Conservation (phyloP, 2,329 filamentous ascomycete genomes). For the Calonectria hongkongensis region DNA sequence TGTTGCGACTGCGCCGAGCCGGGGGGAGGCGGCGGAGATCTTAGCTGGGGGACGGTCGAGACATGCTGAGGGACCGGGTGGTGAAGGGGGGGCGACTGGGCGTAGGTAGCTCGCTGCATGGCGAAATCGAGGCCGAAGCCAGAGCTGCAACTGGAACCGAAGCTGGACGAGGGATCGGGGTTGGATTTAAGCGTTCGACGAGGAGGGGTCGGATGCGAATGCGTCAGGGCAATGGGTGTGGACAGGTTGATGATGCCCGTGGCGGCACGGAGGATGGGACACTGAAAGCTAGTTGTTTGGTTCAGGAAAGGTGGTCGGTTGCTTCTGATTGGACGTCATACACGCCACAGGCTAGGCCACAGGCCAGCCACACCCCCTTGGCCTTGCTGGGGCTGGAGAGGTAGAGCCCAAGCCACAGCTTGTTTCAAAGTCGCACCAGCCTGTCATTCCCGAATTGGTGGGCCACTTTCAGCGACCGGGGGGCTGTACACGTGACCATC, state of each 20-base stretch:
- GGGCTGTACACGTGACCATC: slow-evolving; percentile 48
- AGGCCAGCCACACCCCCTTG: background rate
- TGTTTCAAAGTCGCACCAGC: slow-evolving; percentile 11
- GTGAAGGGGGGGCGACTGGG: slow-evolving; percentile 93
- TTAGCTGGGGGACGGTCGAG: slow-evolving; percentile 96
- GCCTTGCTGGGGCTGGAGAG: background rate
- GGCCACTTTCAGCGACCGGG: background rate
- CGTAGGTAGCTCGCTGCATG: slow-evolving; percentile 92
- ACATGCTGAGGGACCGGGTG: slow-evolving; percentile 99
- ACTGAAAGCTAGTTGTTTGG: slow-evolving; percentile 51
- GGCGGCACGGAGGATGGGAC: slow-evolving; percentile 44
- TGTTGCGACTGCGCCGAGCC: slow-evolving; percentile 80
- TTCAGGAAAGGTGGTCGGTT: slow-evolving; percentile 62
- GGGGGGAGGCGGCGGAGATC: slow-evolving; percentile 91
- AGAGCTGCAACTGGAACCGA: slow-evolving; percentile 45
- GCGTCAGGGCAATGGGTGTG: slow-evolving; percentile 5
- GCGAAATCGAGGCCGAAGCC: slow-evolving; percentile 55
- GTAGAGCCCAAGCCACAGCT: slow-evolving; percentile 28
- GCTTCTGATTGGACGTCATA: slow-evolving; percentile 55
- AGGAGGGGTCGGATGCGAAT: slow-evolving; percentile 1
- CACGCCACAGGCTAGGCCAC: slow-evolving; percentile 42
- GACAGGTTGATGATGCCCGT: slow-evolving; percentile 34
- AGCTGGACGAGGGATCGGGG: slow-evolving; percentile 25
- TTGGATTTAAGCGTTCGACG: background rate
- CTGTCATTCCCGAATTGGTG: background rate